Evolutionary conservation across 2,329 filamentous ascomycete genomes (phyloP).

Genomic region (Colletotrichum acutatum): DNA sequence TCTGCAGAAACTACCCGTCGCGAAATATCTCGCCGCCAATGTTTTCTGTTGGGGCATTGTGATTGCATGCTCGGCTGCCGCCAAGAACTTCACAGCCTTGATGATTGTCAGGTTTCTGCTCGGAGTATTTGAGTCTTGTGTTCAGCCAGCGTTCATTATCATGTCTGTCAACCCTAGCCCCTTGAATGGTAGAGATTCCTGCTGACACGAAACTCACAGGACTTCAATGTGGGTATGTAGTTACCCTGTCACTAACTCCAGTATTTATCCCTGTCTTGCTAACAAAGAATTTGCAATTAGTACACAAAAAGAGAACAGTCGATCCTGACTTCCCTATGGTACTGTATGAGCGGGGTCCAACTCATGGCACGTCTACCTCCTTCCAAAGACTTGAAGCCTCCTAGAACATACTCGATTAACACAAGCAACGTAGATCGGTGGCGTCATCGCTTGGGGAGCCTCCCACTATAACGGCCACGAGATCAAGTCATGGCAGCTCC

Average conservation of each 20-base stretch:
- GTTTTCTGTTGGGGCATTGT: conserved; percentile 58
- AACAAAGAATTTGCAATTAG: conserved; percentile 9
- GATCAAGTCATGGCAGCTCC: conserved; percentile 53
- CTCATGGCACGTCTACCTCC: conserved; percentile 51
- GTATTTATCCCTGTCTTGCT: neutral
- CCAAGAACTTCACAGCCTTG: conserved; percentile 27
- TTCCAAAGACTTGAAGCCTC: no score
- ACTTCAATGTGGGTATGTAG: conserved; percentile 51
- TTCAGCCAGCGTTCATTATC: conserved; percentile 57
- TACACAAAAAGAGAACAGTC: conserved; percentile 67
- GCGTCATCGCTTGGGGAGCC: conserved; percentile 65
- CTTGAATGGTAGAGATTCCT: no score
- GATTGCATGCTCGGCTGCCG: conserved; percentile 45
- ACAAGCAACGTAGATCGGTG: conserved; percentile 50
- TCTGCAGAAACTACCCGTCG: conserved; percentile 56
- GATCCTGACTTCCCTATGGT: conserved; percentile 72
- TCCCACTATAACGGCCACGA: conserved; percentile 57
- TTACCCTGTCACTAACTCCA: no score
- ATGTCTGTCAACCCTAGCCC: conserved; percentile 39
- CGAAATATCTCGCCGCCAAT: conserved; percentile 21
- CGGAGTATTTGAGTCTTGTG: conserved; percentile 38
- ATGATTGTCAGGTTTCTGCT: conserved; percentile 37
- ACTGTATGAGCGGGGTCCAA: conserved; percentile 68
- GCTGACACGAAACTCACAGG: neutral
- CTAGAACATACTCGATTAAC: neutral